Percentiles rank a stretch among this genome's conserved stretches.
Evolutionary conservation across 768 basidiomycete genomes (phyloP).

Genomic region (Crucibulum laeve): DNA sequence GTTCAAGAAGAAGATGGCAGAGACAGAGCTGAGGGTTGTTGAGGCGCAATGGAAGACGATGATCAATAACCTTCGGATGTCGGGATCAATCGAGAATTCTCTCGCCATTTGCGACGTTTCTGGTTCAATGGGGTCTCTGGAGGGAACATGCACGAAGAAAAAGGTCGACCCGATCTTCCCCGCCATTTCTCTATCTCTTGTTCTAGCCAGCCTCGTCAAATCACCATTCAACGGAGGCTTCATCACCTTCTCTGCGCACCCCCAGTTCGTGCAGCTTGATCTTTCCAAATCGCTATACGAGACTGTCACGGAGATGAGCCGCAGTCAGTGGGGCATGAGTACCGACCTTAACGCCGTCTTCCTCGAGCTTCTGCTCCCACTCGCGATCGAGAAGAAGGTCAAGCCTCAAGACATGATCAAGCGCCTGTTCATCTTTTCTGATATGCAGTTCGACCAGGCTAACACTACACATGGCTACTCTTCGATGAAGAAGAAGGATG

Average conservation of each 20-base stretch:
- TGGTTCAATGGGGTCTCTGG: conserved; percentile 57
- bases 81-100: conserved; percentile 54
- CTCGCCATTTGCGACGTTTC: conserved; percentile 74
- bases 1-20: conserved; percentile 22
- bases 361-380: conserved; percentile 54
- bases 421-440: conserved; percentile 70
- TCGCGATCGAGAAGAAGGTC: conserved; percentile 53
- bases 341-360: conserved; percentile 65
- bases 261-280: conserved; percentile 47
- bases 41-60: conserved; percentile 69
- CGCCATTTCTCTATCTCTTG: conserved; percentile 59
- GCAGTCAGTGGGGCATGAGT: conserved; percentile 46
- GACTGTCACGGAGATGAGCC: conserved; percentile 31
- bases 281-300: conserved; percentile 30
- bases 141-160: background rate
- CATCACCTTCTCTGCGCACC: conserved; percentile 61
- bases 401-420: conserved; percentile 70
- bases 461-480: background rate
- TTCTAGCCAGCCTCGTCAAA: conserved; percentile 56
- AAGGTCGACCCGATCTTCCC: conserved; percentile 48
- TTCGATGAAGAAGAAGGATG: conserved; percentile 1
- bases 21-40: conserved; percentile 37
- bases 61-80: conserved; percentile 45
- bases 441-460: conserved; percentile 69
- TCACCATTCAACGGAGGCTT: conserved; percentile 64